Evolutionary conservation across 331 rosid species (phyloP), one percentile per base, ranked within the genome.

Genomic region (Prunus yedoensis): DNA sequence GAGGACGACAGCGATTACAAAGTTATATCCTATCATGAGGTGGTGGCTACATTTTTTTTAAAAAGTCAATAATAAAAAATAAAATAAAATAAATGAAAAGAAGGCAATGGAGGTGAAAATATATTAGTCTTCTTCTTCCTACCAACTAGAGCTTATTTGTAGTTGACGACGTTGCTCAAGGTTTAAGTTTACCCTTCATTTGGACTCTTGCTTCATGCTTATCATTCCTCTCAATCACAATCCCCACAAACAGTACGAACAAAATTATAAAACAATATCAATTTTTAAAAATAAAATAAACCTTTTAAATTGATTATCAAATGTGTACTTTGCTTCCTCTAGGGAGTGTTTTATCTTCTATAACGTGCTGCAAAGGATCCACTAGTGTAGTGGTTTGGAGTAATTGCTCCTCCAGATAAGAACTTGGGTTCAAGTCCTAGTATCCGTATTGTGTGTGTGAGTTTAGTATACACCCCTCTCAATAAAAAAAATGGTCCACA

Each of bases 121-220:
- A 50, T 38, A 38, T 38, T 41, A n/a, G 8, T 54, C 14, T 52
- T 68, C 78, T 46, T 79, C 92, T 67, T 85, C 76, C 62, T 70
- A 81, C 86, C 88, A 75, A 84, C 87, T 43, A 32, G 15, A 83
- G 75, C 74, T 67, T 17, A 21, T 10, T 35, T 57, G 21, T 38
- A 38, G 75, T 60, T 74, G 87, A 86, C 45, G 74, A 46, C 82
- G 70, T 86, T 79, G 60, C 85, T 76, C 60, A 2, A 53, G 5
- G 27, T 73, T 81, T 62, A 81, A 82, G 84, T 82, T 80, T 81
- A 82, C 74, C 41, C 71, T 11, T 50, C 52, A 27, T 72, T 54
- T 27, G 51, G 53, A 71, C 66, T 32, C 54, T 68, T 23, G 41
- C 56, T 63, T 43, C 28, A 49, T 15, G n/a, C 56, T 52, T 45